These are phyloP conservation scores for Lithohypha guttulata DNA, from an alignment of 2,329 filamentous ascomycete species.

Conservation along the genomic window DNA sequence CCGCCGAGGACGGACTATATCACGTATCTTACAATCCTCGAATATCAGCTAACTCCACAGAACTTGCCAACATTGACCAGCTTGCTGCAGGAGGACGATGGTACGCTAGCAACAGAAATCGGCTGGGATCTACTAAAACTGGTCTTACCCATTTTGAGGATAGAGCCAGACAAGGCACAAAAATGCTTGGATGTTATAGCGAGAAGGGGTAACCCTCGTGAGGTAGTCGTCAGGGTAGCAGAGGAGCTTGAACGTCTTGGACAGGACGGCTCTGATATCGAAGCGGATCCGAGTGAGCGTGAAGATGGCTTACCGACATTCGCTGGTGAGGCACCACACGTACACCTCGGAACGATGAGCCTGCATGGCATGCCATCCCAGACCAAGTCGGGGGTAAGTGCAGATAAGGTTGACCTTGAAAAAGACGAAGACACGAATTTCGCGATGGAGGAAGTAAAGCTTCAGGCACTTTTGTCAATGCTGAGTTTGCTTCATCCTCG, in stretches of 20 bases:
- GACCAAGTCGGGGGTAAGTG: background rate
- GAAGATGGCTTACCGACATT: conserved; percentile 18
- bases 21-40: conserved; percentile 55
- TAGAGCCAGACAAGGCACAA: conserved; percentile 31
- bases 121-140: conserved; percentile 57
- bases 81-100: conserved; percentile 52
- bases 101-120: conserved; percentile 50
- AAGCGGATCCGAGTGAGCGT: conserved; percentile 22
- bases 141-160: conserved; percentile 48
- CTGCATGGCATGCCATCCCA: conserved; percentile 19
- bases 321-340: conserved; percentile 21
- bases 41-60: conserved; percentile 51
- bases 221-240: conserved; percentile 54
- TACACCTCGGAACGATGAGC: conserved; percentile 21
- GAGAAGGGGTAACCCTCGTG: conserved; percentile 51
- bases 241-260: conserved; percentile 49
- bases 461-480: conserved; percentile 41
- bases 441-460: conserved; percentile 37
- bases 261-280: conserved; percentile 31
- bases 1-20: conserved; percentile 54
- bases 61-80: conserved; percentile 48
- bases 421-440: conserved; percentile 22
- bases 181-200: conserved; percentile 53
- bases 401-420: conserved; percentile 6
- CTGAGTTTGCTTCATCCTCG: conserved; percentile 48